Base-by-base conservation (phyloP, 2,329 filamentous ascomycete genomes). In the Ceratocystis papillata region DNA sequence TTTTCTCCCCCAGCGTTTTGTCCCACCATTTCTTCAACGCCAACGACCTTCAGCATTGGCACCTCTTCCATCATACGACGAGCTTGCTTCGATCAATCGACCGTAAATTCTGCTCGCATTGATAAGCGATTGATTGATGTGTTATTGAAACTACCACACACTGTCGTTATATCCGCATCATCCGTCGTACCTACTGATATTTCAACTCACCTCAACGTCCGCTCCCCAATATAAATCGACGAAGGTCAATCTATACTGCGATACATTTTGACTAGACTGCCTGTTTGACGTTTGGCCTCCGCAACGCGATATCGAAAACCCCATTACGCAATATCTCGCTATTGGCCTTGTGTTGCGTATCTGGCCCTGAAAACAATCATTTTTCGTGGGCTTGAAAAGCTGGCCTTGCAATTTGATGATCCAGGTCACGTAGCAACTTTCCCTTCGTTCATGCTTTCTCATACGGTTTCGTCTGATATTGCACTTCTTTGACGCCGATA, bases 1-100 rank as follows among this genome's bases (percentile, higher is more conserved):
- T 59, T 37, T 10, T n/a, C 15, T 20, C 55, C 28, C 17, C 55
- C 55, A 59, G 55, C 55, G 55, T 59, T 37, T 59, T 59, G 55
- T 59, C 55, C 55, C 55, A 59, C 55, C 30, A 37, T 30, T 37
- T 59, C 30, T 5, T 37, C 30, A 17, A 33, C 5, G 8, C 33
- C 55, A 59, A 25, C 48, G 48, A 53, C 22, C 48, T 53, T 25
- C 22, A 28, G 22, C 22, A 22, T 53, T 28, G 25, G 37, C 12
- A 41, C 37, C 37, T 41, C 37, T 41, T 41, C 10, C 10, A 41
- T 41, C 37, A 41, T 41, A 41, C 37, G 37, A 41, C 37, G 22
- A 53, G 15, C 48, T 28, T 53, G 7, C 15, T 28, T 28, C 20
- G 8, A 53, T 28, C 22, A 53, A 5, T n/a, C 48, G 12, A 10